Base-by-base conservation (phyloP, 2,329 filamentous ascomycete genomes). In the Cercospora sp. region DNA sequence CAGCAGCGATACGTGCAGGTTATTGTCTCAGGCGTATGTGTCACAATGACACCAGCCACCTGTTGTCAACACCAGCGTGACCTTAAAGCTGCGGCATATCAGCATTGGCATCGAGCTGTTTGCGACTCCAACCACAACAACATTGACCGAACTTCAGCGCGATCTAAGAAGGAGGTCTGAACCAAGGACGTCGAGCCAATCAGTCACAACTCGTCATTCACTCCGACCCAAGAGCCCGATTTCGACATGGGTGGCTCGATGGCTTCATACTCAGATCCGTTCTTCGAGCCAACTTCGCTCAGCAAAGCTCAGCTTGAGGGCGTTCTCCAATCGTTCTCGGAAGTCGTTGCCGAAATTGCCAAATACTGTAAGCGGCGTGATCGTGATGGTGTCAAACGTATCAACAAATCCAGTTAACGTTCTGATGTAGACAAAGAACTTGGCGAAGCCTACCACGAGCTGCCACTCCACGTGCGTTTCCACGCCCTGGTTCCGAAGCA, bases 381-480 rank as follows among this genome's bases (percentile, higher is more conserved):
- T 59, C 1, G 55, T 9, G n/a, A 23, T 59, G 6, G 18, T 59
- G 28, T 12, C n/a, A 33, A 33, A 9, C 10, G 8, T 3, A n/a
- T 59, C n/a, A 7, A 36, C 5, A 5, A 23, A 9, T 20, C 4
- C 23, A 59, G 55, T 30, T 59, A 23, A 59, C 30, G 3, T 12
- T 59, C 31, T 6, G 12, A n/a, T 28, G 26, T 20, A 59, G 55
- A 68, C 59, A 65, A 65, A 33, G 30, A 30, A 6, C 66, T 68
- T 39, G 66, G 66, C 28, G 58, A 65, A 36, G 33, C 36, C 18
- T 68, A 68, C 33, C 63, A 68, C 66, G 45, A 66, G 53, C 67
- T 68, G 28, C 63, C 67, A n/a, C 59, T 65, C 10, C 39, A 61
- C 55, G 63, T 68, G 18, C 67, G 63, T 9, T 20, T 5, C 10